Percentiles rank a stretch among this genome's conserved stretches.
Evolutionary conservation across 345 rosid genomes (phyloP).

Genomic region (Mercurialis annua): DNA sequence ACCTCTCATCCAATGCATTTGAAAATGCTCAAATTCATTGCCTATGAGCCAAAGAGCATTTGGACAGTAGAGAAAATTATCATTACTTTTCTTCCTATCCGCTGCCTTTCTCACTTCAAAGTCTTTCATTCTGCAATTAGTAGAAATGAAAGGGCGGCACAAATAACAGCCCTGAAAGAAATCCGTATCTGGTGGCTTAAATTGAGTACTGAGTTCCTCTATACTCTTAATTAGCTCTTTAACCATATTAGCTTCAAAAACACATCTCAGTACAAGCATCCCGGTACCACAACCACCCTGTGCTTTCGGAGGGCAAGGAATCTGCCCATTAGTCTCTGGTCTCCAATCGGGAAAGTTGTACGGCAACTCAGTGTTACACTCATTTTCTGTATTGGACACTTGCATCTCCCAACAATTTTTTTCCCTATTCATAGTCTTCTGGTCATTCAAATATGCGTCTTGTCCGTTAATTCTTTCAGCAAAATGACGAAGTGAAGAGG

Average conservation of each 20-base stretch:
- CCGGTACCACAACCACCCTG: conserved; percentile 59
- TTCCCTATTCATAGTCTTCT: conserved; percentile 11
- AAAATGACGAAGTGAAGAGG: conserved; percentile 23
- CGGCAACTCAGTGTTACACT: neutral
- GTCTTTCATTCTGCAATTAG: conserved; percentile 15
- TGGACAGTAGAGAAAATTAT: conserved; percentile 51
- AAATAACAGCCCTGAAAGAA: conserved; percentile 39
- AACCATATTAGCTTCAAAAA: conserved; percentile 42
- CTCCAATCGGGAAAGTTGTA: conserved; percentile 33
- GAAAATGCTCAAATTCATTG: conserved; percentile 43
- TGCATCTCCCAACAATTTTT: conserved; percentile 19
- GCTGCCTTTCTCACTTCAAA: conserved; percentile 45
- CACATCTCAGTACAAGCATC: conserved; percentile 46
- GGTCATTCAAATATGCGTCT: conserved; percentile 14
- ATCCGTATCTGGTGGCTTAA: conserved; percentile 30
- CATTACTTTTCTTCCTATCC: conserved; percentile 34
- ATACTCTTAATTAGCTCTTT: conserved; percentile 40
- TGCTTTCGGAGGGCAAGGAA: conserved; percentile 62
- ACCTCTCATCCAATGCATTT: conserved; percentile 54
- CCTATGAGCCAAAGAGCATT: conserved; percentile 33
- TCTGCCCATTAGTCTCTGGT: conserved; percentile 44
- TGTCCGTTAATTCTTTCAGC: conserved; percentile 21
- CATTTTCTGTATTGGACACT: conserved; percentile 7
- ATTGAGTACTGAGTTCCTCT: conserved; percentile 42
- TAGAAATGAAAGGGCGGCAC: conserved; percentile 22